Base-by-base conservation (phyloP, 768 basidiomycete species). In the Pleurotus ostreatus region DNA sequence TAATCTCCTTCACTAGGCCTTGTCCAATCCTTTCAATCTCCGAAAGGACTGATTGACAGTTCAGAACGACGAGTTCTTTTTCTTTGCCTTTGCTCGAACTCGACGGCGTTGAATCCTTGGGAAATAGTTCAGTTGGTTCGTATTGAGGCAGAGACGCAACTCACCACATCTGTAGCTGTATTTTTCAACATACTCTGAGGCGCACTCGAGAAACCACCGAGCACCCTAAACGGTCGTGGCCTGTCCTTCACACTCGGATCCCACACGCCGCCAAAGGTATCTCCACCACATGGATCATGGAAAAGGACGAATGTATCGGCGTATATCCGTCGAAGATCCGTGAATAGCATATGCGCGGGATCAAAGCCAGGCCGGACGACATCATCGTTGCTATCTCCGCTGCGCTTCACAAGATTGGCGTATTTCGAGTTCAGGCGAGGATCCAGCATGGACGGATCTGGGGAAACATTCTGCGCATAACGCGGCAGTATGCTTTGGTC, bases 191-290 rank as follows among this genome's bases (percentile, higher is more conserved):
- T 8, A 20, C 41, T 53, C 18, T 16, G 11, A 13, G 93, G 93
- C 15, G 69, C 70, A 55, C 84, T 83, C 0, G 90, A 92, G 70
- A 88, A 96, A 8, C 88, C 89, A 22, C 89, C 84, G 45, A 94
- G 74, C 5, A 93, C 91, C 59, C 89, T 84, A 76, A 95, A 93
- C 4, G 84, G 77, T 46, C 86, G 74, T 1, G 82, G 70, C n/a
- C 18, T 37, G 22, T 78, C 72, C 55, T 78, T 80, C 34, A 92
- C 70, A 12, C 75, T 76, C 5, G 92, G 88, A 63, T 95, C 90
- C 92, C 94, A 98, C 1, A 97, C 85, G 0, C 79, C 85, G 5
- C 92, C 94, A 51, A 94, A 87, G 34, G 75, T 74, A 56, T 82
- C 75, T 0, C 94, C 93, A 11, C 97, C 97, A 34, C 84, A 78